Percentiles rank a stretch among this genome's conserved stretches.
phyloP scores from a whole-genome alignment of 345 rosid species.

The Syzygium jambos region DNA sequence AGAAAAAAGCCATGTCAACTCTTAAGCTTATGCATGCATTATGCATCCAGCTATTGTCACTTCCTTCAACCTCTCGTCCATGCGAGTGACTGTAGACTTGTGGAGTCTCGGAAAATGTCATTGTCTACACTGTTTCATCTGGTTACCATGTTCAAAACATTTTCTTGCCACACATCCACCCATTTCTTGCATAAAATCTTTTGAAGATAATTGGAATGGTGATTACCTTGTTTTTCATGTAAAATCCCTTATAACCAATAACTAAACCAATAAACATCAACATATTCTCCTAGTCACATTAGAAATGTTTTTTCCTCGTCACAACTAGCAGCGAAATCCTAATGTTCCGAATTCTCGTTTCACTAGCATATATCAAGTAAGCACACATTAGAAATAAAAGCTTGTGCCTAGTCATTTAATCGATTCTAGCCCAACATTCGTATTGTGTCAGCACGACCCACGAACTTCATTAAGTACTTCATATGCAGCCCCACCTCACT shows the following conservation, averaged over 20 bases:
- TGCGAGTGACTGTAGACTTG: not conserved
- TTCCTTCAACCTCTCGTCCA: not conserved
- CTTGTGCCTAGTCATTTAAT: not conserved
- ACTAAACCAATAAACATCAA: not conserved
- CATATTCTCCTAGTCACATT: not conserved
- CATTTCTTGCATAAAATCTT: not conserved
- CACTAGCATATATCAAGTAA: not conserved
- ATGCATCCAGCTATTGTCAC: not conserved
- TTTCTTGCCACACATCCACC: not conserved
- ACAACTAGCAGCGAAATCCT: not conserved
- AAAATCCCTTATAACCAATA: not conserved
- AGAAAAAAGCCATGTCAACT: not conserved
- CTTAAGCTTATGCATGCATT: not conserved
- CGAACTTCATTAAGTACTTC: not conserved
- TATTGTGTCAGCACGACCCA: not conserved
- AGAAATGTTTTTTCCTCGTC: not conserved
- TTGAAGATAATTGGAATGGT: not conserved
- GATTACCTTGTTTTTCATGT: not conserved
- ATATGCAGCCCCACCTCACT: not conserved
- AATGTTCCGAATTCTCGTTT: not conserved
- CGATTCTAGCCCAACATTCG: not conserved
- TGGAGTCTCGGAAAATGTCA: not conserved
- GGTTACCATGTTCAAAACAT: not conserved
- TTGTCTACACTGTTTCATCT: not conserved
- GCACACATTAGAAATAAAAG: not conserved